Evolutionary conservation across 2,329 filamentous ascomycete species (phyloP).

Genomic region (Hymenoscyphus linearis): DNA sequence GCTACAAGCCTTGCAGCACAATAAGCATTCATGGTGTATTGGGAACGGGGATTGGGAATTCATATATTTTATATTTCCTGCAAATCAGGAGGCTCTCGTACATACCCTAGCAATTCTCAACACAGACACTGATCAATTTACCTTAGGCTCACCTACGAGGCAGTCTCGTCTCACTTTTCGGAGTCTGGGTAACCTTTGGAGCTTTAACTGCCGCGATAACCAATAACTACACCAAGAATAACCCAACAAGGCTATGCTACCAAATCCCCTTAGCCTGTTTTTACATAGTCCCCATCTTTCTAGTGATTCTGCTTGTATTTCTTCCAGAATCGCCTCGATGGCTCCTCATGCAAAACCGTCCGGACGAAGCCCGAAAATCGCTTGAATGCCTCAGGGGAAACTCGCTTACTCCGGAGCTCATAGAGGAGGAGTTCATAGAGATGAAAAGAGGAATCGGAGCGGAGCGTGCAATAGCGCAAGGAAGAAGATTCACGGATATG

Average conservation of each 20-base stretch:
- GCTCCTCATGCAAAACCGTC: slow-evolving; percentile 2
- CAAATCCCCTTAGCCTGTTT: neutral
- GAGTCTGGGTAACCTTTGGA: slow-evolving; percentile 6
- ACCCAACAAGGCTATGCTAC: neutral
- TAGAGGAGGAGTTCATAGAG: neutral
- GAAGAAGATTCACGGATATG: neutral
- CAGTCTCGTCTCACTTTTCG: slow-evolving; percentile 4
- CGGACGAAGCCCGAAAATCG: slow-evolving; percentile 5
- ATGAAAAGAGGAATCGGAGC: neutral
- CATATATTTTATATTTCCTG: too few species aligned
- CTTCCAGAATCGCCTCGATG: slow-evolving; percentile 9
- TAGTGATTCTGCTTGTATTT: neutral
- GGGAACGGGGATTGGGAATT: too few species aligned
- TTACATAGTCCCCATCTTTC: neutral
- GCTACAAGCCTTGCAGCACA: too few species aligned
- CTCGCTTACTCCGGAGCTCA: neutral
- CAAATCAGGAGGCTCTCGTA: neutral
- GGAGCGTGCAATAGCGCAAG: neutral
- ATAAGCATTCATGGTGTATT: too few species aligned
- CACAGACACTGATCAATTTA: neutral
- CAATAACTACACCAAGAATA: slow-evolving; percentile 9
- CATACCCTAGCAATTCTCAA: neutral
- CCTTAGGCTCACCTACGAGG: slow-evolving; percentile 6
- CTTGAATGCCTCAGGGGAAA: slow-evolving; percentile 1
- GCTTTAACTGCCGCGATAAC: slow-evolving; percentile 9